Evolutionary conservation across 495 filamentous ascomycete genomes (phyloP).

Genomic region (Neurospora sp.): DNA sequence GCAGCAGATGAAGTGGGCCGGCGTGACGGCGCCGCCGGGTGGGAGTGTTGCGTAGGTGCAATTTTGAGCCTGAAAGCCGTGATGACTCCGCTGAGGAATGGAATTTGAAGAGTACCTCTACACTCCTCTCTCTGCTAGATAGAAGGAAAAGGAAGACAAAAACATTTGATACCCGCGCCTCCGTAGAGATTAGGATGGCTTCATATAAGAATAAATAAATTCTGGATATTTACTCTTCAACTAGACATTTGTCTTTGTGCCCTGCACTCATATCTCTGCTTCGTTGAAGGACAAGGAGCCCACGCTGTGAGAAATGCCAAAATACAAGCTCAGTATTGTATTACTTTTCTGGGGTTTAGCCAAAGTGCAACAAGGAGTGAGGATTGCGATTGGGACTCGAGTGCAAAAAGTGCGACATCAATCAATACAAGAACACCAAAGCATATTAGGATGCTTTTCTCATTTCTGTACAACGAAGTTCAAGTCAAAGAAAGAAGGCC

Average conservation of each 20-base stretch:
- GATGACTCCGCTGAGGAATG: neutral
- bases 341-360: too few species aligned
- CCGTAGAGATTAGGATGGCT: neutral
- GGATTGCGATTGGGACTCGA: too few species aligned
- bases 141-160: neutral
- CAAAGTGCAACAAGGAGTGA: too few species aligned
- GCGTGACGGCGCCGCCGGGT: neutral
- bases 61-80: neutral
- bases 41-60: neutral
- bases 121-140: neutral
- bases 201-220: neutral
- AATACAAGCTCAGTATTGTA: too few species aligned
- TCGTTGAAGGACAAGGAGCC: too few species aligned
- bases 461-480: neutral
- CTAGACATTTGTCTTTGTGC: too few species aligned
- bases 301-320: too few species aligned
- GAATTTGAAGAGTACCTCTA: neutral
- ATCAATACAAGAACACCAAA: neutral
- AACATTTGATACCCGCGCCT: neutral
- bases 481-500: neutral
- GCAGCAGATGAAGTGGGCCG: constrained; percentile 20
- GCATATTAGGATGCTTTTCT: neutral
- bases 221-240: neutral
- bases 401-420: too few species aligned
- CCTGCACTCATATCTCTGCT: too few species aligned